These are phyloP conservation scores for Fragaria ananassa DNA, from an alignment of 306 rosid species.

Conservation along the genomic window DNA sequence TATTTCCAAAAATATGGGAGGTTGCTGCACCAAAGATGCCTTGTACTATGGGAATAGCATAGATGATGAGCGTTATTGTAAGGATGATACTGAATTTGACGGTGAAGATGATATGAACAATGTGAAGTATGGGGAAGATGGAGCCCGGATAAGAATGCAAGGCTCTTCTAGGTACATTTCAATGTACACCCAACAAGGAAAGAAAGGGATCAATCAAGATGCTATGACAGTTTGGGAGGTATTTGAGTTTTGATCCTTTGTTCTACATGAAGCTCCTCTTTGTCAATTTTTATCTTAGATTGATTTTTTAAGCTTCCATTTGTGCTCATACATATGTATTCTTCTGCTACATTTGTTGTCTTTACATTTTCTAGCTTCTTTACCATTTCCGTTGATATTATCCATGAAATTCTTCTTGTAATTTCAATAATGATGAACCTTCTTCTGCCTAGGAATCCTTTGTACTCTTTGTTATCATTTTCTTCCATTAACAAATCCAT, in stretches of 20 bases:
- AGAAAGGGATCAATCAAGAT: slow-evolving; percentile 87
- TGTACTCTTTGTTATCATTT: background rate
- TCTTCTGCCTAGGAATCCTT: background rate
- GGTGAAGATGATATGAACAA: slow-evolving; percentile 28
- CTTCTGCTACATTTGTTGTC: background rate
- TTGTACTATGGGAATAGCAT: slow-evolving; percentile 20
- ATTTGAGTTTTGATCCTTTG: slow-evolving; percentile 7
- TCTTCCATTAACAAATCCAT: background rate
- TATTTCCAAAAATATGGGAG: slow-evolving; percentile 46
- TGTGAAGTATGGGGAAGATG: slow-evolving; percentile 28
- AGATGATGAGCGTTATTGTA: slow-evolving; percentile 26
- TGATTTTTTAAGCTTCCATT: background rate
- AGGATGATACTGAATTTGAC: slow-evolving; percentile 29
- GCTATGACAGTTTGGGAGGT: slow-evolving; percentile 94
- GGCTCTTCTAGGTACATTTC: slow-evolving; percentile 56
- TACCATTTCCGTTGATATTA: background rate
- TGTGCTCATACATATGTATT: too few relatives aligned
- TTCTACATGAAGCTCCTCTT: slow-evolving; percentile 6
- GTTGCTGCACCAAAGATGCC: slow-evolving; percentile 47
- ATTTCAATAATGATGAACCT: background rate
- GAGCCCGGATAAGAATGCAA: slow-evolving; percentile 42
- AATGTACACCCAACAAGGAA: slow-evolving; percentile 76
- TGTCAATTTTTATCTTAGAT: background rate
- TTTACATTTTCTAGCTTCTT: background rate
- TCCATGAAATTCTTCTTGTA: background rate